Evolutionary conservation across 257 asterid genomes (phyloP), one percentile per base, ranked within the genome.

Genomic region (Solanum clarkiae): DNA sequence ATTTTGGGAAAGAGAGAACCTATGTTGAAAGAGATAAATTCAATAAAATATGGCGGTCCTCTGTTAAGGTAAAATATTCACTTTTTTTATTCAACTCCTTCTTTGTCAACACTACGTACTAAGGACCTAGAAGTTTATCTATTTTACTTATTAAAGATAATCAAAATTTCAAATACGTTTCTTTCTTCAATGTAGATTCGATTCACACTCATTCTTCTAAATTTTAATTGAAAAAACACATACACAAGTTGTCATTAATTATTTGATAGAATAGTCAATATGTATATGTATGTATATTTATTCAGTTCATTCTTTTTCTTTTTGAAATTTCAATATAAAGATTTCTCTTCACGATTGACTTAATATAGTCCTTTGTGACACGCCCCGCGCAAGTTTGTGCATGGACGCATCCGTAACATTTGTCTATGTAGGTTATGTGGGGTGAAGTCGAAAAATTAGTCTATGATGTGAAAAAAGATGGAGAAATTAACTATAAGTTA

Each of bases 401-500:
- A n/a, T n/a, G n/a, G n/a, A n/a, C n/a, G n/a, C n/a, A n/a, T n/a
- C n/a, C n/a, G n/a, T n/a, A n/a, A n/a, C n/a, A n/a, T n/a, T n/a
- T n/a, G n/a, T n/a, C n/a, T 83, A 3, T 74, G 63, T 53, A 85
- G 87, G 32, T 47, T 62, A 60, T 24, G 57, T 85, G 87, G 87
- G 71, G 56, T 44, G 85, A 80, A 85, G 54, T 63, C 42, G 87
- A 85, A 24, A 77, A 79, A 13, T 13, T 85, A 47, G 62, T 84
- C 5, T 65, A 63, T 54, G 83, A 51, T 42, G 68, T 65, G 53
- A 80, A 80, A 80, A 65, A 62, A 47, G 57, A 49, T 40, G 84
- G 80, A 66, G 13, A 13, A 20, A 40, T 80, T 6, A 60, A 47
- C 83, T 51, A 40, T 57, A 77, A 75, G 57, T n/a, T 85, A 17